Base-by-base conservation (phyloP, 148 eudicot genomes). In the Spergularia marina region DNA sequence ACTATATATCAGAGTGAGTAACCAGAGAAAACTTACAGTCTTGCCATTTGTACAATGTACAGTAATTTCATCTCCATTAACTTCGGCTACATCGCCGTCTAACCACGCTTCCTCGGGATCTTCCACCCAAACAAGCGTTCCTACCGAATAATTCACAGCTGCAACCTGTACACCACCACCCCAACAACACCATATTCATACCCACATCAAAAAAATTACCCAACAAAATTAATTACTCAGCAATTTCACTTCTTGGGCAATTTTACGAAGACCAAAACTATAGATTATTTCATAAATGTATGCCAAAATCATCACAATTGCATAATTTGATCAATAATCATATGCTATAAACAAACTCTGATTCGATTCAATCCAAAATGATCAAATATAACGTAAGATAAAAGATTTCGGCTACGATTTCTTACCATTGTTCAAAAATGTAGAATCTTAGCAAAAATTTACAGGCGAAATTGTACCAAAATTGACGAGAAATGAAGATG, bases 51-150 rank as follows among this genome's bases (percentile, higher is more conserved):
- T 73, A 72, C 87, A 85, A 30, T 67, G 71, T 36, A 95, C 78
- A 75, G 65, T 88, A 74, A 92, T 70, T 65, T 87, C 90, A 69
- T 84, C 87, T 16, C 92, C 96, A 70, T 86, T 83, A 25, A 91
- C 85, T 86, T 88, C 87, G n/a, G 78, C 75, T 67, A 92, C 94
- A 83, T 84, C 90, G 58, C 99, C 99, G 78, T 90, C 97, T 77
- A 89, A 62, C 99, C 99, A 95, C 74, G 89, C 89, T 80, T 82
- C 91, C 54, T 89, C 94, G 20, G 85, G 86, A 85, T 95, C 99
- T 83, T 85, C 96, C 77, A 95, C 91, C 99, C 99, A 95, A 76
- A 95, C 99, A 54, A 84, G 91, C 74, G 97, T 84, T 70, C 99
- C 99, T 44, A 83, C 88, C 41, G 78, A 83, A 75, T 89, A 81